Conservation (phyloP, 2,329 filamentous ascomycete species). For the Beauveria sp. region DNA sequence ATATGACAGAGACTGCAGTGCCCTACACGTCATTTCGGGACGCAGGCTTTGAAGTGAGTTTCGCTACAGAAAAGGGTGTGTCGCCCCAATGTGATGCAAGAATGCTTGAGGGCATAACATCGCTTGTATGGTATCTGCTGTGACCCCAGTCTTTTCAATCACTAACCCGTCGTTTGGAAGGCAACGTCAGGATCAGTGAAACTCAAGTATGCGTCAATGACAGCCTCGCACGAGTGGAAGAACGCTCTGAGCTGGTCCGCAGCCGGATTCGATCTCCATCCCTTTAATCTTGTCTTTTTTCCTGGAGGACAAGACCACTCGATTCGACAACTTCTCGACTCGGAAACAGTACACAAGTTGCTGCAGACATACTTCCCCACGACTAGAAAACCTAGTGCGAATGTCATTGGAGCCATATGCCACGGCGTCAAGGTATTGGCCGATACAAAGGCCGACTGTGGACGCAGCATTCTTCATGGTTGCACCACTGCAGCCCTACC, state of each 20-base stretch:
- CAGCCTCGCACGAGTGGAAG: constrained; percentile 31
- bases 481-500: constrained; percentile 42
- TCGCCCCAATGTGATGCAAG: too few species aligned
- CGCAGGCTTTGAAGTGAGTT: too few species aligned
- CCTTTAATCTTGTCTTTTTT: constrained; percentile 41
- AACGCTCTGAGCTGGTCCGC: constrained; percentile 38
- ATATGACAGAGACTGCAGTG: too few species aligned
- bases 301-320: constrained; percentile 47
- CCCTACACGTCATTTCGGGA: too few species aligned
- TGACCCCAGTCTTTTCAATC: too few species aligned
- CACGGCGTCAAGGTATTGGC: constrained; percentile 46
- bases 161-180: too few species aligned
- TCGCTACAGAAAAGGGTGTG: too few species aligned
- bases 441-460: constrained; percentile 24
- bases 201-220: constrained; percentile 34
- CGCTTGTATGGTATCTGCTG: too few species aligned
- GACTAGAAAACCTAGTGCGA: constrained; percentile 33
- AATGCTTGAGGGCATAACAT: too few species aligned
- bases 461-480: constrained; percentile 36
- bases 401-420: constrained; percentile 41
- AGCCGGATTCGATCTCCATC: constrained; percentile 34
- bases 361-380: constrained; percentile 39
- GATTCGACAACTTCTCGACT: constrained; percentile 44
- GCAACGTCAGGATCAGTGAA: too few species aligned
- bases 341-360: constrained; percentile 33